Conservation (phyloP, 2,329 filamentous ascomycete species). For the Ophiostoma populinum region DNA sequence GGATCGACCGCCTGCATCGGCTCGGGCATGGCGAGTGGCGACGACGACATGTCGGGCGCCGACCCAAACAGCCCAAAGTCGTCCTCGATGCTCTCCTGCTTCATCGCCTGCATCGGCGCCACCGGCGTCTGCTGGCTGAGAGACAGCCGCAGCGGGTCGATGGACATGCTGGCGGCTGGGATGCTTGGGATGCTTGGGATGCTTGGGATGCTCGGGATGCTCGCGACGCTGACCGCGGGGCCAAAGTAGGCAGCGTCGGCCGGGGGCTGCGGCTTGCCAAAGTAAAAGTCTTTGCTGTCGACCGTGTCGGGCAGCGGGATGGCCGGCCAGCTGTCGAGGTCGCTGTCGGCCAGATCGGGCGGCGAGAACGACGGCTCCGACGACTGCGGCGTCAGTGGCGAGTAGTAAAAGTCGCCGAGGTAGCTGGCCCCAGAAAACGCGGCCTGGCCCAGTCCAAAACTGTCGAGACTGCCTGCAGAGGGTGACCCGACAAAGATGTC, state of each 20-base stretch:
- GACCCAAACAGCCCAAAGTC: neutral
- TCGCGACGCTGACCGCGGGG: too few species aligned
- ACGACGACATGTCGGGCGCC: neutral
- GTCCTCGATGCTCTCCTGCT: slow-evolving; percentile 1
- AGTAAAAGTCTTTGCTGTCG: slow-evolving; percentile 13
- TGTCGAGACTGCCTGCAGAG: slow-evolving; percentile 15
- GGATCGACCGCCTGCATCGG: neutral
- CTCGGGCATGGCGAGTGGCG: neutral
- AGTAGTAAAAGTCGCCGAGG: slow-evolving; percentile 11
- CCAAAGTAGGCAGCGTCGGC: slow-evolving; percentile 15
- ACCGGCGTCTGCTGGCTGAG: neutral
- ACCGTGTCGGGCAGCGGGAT: neutral
- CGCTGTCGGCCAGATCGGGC: neutral
- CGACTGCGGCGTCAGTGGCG: slow-evolving; percentile 15
- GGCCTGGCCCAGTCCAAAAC: slow-evolving; percentile 10
- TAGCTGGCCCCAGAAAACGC: slow-evolving; percentile 7
- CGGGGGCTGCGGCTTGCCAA: slow-evolving; percentile 18
- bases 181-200: too few species aligned
- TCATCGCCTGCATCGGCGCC: neutral
- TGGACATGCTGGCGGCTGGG: too few species aligned
- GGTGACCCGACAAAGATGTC: slow-evolving; percentile 14
- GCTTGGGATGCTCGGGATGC: too few species aligned
- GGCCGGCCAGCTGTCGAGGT: slow-evolving; percentile 2
- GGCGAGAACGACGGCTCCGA: slow-evolving; percentile 10
- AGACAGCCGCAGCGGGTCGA: slow-evolving; percentile 20